Evolutionary conservation across 2,329 filamentous ascomycete genomes (phyloP), one percentile per base, ranked within the genome.

Genomic region (Claviceps spartinae): DNA sequence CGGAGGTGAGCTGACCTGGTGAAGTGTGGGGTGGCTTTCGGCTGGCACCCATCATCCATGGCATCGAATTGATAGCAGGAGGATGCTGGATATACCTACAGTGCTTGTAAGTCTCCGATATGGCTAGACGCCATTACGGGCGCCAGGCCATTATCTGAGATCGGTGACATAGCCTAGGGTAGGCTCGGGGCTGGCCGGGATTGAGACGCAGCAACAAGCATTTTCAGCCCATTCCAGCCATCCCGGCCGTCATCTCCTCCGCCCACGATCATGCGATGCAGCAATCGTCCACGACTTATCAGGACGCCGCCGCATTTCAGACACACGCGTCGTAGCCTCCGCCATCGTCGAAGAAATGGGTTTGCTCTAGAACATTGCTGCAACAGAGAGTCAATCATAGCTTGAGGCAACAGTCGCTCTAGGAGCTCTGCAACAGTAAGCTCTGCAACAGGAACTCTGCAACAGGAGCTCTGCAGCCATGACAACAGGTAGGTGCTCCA

Each of bases 341-440:
- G 13, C 26, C 48, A 36, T 38, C 41, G 4, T 20, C 52, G 54
- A 54, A 51, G 57, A 49, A 48, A 59, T 60, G 58, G 58, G 53
- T 43, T 42, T 45, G 48, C 48, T n/a, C 37, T 56, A 49, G 53
- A 34, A 18, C 9, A 34, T 48, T 4, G 20, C 26, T 40, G 37
- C 50, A 46, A 37, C 49, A 47, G 43, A 52, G 53, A 41, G 45
- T 46, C 47, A 36, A 46, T 36, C 44, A 53, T 34, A 53, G 54
- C 49, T 50, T 42, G 7, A 30, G 24, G 16, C 44, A 11, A 8
- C 44, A 16, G 24, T 8, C 51, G 40, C 52, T 51, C 53, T 34
- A 30, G 24, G 11, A 47, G 43, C 57, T 57, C 48, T 44, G 40
- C 45, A 24, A 48, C 45, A 44, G 50, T 44, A 38, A 30, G 6